Conservation (phyloP, 177 flowering plant genomes). For the Vitis hybrid region DNA sequence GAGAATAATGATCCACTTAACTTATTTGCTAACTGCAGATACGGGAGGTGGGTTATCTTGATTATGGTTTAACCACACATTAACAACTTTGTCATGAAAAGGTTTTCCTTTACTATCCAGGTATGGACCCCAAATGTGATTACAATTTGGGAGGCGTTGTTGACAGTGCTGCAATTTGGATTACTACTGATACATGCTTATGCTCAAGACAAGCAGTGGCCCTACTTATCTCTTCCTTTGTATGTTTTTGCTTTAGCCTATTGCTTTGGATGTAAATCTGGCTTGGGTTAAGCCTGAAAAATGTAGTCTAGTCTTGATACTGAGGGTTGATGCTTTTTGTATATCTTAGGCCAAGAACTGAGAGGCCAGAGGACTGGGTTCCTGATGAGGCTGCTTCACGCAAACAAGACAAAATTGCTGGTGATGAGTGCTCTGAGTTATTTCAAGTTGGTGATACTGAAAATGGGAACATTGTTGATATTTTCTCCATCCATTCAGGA, state of each 20-base stretch:
- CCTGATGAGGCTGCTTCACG: conserved; percentile 52
- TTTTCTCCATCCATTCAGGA: conserved; percentile 68
- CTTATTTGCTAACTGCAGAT: not conserved
- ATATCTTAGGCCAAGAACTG: conserved; percentile 44
- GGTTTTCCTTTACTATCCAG: conserved; percentile 31
- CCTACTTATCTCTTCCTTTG: conserved; percentile 85
- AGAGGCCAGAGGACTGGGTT: conserved; percentile 92
- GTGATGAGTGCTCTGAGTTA: conserved; percentile 35
- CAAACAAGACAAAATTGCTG: conserved; percentile 17
- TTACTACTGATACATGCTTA: conserved; percentile 83
- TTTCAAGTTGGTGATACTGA: conserved; percentile 37
- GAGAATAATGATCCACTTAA: not conserved
- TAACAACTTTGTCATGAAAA: not conserved
- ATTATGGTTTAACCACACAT: not conserved
- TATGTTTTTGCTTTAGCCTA: conserved; percentile 25
- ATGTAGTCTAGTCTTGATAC: too few species aligned
- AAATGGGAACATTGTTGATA: conserved; percentile 54
- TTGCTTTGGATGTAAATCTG: not conserved
- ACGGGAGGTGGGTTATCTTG: not conserved
- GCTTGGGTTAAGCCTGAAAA: too few species aligned
- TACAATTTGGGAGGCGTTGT: conserved; percentile 78
- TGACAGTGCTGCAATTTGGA: conserved; percentile 85
- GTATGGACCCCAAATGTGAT: conserved; percentile 85
- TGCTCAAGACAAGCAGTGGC: conserved; percentile 96
- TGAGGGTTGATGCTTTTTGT: not conserved